phyloP scores from a whole-genome alignment of 1,284 basidiomycete species.

The Abortiporus biennis region DNA sequence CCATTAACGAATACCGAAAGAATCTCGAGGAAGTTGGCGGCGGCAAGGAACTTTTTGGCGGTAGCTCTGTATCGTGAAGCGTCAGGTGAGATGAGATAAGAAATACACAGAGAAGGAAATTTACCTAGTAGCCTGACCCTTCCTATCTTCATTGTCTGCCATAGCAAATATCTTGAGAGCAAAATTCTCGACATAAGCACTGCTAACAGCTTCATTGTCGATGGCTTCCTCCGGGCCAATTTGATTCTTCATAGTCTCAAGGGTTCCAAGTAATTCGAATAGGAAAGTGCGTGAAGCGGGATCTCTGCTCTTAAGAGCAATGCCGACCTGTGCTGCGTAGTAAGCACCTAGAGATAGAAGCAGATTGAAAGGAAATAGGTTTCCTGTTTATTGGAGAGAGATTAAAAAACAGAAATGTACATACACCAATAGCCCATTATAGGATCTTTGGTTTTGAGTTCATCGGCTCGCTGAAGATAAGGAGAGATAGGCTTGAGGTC shows the following conservation, averaged over 20 bases:
- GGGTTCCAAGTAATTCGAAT: conserved; percentile 65
- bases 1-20: conserved; percentile 66
- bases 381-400: conserved; percentile 8
- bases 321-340: conserved; percentile 85
- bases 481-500: conserved; percentile 64
- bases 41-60: conserved; percentile 84
- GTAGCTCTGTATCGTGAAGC: conserved; percentile 51
- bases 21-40: conserved; percentile 83
- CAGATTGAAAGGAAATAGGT: conserved; percentile 3
- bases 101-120: background rate
- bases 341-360: conserved; percentile 61
- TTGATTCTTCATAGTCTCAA: conserved; percentile 79
- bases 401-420: conserved; percentile 20
- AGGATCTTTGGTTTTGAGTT: conserved; percentile 77
- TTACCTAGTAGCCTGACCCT: conserved; percentile 74
- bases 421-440: conserved; percentile 93
- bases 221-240: conserved; percentile 79
- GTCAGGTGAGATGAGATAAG: conserved; percentile 5
- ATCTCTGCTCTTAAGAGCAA: conserved; percentile 60
- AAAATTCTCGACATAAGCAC: conserved; percentile 93
- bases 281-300: conserved; percentile 65
- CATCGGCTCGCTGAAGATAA: conserved; percentile 86
- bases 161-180: conserved; percentile 81
- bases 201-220: conserved; percentile 75
- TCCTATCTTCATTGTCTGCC: conserved; percentile 90